A percentile compares a stretch with the other conserved stretches of the same genome.
phyloP scores from a whole-genome alignment of 2,329 filamentous ascomycete species.

The Aspergillus hiratsukae region DNA sequence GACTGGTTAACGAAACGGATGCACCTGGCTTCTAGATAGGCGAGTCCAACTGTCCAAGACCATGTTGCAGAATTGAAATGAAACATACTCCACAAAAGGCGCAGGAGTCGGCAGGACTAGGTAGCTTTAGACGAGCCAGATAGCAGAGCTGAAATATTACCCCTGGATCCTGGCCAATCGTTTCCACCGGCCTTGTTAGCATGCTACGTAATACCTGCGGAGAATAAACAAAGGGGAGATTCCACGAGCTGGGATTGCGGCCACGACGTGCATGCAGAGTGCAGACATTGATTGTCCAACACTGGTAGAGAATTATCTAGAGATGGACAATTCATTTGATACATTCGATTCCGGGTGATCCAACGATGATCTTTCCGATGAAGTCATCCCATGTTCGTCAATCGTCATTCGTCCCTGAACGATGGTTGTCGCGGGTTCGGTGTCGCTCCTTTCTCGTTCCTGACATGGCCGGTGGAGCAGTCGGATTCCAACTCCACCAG shows the following conservation, averaged over 20 bases:
- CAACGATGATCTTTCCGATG: slow-evolving; percentile 11
- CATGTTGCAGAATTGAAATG: neutral
- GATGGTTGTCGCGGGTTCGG: slow-evolving; percentile 10
- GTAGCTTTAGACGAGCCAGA: no score
- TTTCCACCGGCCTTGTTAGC: neutral
- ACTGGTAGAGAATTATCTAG: no score
- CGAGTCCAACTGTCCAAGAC: no score
- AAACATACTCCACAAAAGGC: neutral
- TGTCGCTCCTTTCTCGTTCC: slow-evolving; percentile 16
- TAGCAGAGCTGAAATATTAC: neutral
- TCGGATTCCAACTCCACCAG: neutral
- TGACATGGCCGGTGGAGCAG: slow-evolving; percentile 13
- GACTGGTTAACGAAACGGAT: neutral
- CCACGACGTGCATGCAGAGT: neutral
- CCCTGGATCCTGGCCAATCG: neutral
- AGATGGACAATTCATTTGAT: neutral
- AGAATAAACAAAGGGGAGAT: neutral
- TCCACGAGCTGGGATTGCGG: neutral
- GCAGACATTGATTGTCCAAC: neutral
- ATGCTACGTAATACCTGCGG: neutral
- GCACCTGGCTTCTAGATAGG: neutral
- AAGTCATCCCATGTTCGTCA: slow-evolving; percentile 13
- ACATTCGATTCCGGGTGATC: neutral
- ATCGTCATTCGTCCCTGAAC: slow-evolving; percentile 5
- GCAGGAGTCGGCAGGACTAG: no score